Evolutionary conservation across 345 rosid species (phyloP), one percentile per base, ranked within the genome.

Genomic region (Clausena lansium): DNA sequence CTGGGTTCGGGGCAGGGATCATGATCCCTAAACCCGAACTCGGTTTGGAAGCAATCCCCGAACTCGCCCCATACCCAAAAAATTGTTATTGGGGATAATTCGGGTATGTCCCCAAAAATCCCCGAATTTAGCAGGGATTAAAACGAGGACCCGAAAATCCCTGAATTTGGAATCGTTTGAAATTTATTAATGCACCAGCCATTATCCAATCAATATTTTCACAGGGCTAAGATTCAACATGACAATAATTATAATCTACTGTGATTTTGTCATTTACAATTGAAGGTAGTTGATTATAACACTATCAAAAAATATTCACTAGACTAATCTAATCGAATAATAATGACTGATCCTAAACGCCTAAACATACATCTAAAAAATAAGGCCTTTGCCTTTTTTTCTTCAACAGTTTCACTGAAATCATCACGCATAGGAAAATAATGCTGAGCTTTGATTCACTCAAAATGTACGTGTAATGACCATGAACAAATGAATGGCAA

Each of bases 401-500:
- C n/a, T 70, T 25, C 36, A 20, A 11, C 63, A n/a, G 6, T 33
- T 76, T 19, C 72, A 67, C 67, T 7, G 13, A 73, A 39, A 13
- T 59, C 32, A 57, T 14, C 20, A 35, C 15, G 10, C 4, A 22
- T 22, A 9, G 8, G 6, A 71, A 33, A 57, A 32, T 8, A 20
- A 47, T n/a, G 17, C 32, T 1, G 9, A 20, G 5, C 20, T 11
- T 63, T 54, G 55, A 36, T 69, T 73, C 22, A 63, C 65, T 67
- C 61, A 47, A 62, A 60, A 24, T 4, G 36, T 61, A 52, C 35
- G 3, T 41, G 39, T 7, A n/a, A 76, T 22, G 11, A 68, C 8
- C 7, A 74, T 15, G 54, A 83, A 52, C 32, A 84, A 55, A 70
- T 71, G 69, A 74, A 76, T 63, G 74, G 68, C 17, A 39, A 76